Evolutionary conservation across 306 rosid species (phyloP).

Genomic region (Vachellia collinsii): DNA sequence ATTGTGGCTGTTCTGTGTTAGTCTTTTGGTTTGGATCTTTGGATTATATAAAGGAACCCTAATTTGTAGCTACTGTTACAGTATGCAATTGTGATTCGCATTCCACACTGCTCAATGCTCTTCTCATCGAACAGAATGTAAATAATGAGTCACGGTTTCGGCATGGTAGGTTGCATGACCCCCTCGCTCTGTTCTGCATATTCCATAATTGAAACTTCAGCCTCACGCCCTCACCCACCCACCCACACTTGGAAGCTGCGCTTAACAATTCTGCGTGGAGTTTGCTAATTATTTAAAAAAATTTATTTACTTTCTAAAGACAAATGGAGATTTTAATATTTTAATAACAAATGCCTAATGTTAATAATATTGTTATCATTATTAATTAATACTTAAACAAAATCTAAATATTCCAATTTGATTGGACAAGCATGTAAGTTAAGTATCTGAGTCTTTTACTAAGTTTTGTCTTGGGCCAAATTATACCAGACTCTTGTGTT

Average conservation of each 20-base stretch:
- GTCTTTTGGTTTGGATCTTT: conserved; percentile 32
- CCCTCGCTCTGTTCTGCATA: background rate
- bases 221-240: no score
- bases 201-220: no score
- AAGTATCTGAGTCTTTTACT: no score
- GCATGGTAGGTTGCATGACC: background rate
- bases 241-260: background rate
- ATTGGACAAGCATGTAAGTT: no score
- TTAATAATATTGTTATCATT: no score
- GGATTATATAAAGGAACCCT: conserved; percentile 32
- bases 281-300: no score
- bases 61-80: conserved; percentile 27
- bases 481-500: background rate
- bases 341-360: background rate
- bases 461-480: no score
- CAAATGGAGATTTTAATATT: no score
- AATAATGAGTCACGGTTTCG: background rate
- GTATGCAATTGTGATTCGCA: background rate
- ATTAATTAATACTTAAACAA: no score
- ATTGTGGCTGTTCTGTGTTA: conserved; percentile 26
- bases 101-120: background rate
- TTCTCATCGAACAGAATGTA: background rate
- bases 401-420: no score
- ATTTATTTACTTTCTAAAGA: no score
- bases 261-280: no score